A percentile compares a stretch with the other conserved stretches of the same genome.
Evolutionary conservation across 306 rosid genomes (phyloP).

Genomic region (Begonia loranthoides): DNA sequence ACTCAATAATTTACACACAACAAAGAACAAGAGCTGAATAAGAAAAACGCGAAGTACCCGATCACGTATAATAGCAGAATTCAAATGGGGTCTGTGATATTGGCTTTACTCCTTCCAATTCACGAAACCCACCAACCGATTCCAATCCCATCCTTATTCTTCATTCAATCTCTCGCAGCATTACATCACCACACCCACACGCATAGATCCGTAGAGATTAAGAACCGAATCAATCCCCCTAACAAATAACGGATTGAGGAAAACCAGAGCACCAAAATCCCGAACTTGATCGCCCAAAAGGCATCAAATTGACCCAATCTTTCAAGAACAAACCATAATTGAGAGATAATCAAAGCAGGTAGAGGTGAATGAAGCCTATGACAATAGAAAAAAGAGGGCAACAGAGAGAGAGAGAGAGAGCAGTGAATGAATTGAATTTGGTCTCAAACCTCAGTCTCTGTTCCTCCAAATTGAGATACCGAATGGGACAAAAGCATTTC

Average conservation of each 20-base stretch:
- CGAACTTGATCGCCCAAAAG: constrained; percentile 9
- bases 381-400: neutral
- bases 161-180: constrained; percentile 14
- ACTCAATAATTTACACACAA: constrained; percentile 13
- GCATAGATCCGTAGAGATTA: constrained; percentile 12
- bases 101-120: constrained; percentile 4
- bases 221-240: constrained; percentile 11
- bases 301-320: neutral
- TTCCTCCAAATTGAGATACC: neutral
- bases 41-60: neutral
- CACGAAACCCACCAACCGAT: constrained; percentile 48
- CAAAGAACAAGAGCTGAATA: constrained; percentile 6
- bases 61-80: neutral
- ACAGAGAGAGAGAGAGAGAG: neutral
- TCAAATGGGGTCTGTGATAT: constrained; percentile 5
- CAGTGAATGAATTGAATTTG: neutral
- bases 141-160: constrained; percentile 61
- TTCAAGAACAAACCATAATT: neutral
- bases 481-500: neutral
- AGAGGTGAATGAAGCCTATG: neutral
- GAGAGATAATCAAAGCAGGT: neutral
- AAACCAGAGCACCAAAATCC: constrained; percentile 5
- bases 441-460: neutral
- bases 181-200: constrained; percentile 4
- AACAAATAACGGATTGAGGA: constrained; percentile 10